phyloP scores from a whole-genome alignment of 768 basidiomycete genomes.

The Podaxis sp. region DNA sequence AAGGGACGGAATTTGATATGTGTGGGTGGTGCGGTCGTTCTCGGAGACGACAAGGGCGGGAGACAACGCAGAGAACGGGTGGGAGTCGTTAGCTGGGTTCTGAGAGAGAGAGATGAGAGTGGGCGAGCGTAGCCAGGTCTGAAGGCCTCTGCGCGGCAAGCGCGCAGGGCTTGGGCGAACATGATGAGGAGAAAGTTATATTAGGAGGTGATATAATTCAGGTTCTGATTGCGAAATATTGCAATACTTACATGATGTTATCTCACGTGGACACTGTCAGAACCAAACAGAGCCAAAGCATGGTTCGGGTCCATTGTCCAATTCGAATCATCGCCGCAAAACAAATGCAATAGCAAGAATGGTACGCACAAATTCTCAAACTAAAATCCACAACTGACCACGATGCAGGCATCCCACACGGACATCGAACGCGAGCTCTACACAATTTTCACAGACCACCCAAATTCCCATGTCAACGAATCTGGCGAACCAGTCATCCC shows the following conservation, averaged over 20 bases:
- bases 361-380: neutral
- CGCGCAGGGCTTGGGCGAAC: neutral
- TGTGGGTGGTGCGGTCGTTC: neutral
- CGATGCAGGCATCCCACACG: slow-evolving; percentile 18
- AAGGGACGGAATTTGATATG: neutral
- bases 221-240: no score
- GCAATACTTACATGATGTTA: no score
- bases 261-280: neutral
- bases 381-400: neutral
- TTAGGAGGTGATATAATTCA: no score
- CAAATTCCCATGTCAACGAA: slow-evolving; percentile 56
- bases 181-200: neutral
- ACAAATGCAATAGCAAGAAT: neutral
- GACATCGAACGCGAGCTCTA: slow-evolving; percentile 71
- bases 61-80: neutral
- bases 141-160: neutral
- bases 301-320: neutral
- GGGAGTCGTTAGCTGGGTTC: neutral
- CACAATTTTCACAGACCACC: slow-evolving; percentile 67
- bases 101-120: neutral
- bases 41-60: neutral
- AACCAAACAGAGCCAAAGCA: neutral
- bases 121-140: neutral
- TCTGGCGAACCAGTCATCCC: slow-evolving; percentile 66
- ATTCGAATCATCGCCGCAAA: neutral